A percentile compares a stretch with the other conserved stretches of the same genome.
phyloP scores from a whole-genome alignment of 257 asterid genomes.

The Eucommia ulmoides region DNA sequence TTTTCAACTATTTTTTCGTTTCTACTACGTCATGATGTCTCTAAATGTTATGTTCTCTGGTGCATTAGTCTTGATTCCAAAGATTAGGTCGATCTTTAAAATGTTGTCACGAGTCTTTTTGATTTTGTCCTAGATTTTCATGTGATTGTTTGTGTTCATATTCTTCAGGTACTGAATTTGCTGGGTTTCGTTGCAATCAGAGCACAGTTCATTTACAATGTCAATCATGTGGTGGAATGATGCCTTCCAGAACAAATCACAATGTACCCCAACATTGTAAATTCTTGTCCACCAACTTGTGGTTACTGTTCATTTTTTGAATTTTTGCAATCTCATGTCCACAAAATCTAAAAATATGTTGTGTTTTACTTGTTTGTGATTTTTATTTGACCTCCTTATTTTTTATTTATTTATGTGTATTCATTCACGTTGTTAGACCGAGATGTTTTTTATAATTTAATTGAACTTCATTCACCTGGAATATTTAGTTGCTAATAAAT shows the following conservation, averaged over 20 bases:
- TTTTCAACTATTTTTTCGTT: no score
- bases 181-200: slow-evolving; percentile 64
- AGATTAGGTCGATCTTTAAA: no score
- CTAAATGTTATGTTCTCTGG: no score
- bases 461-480: no score
- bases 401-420: no score
- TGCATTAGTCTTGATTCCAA: no score
- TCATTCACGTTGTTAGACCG: no score
- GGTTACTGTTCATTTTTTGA: slow-evolving; percentile 4
- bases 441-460: no score
- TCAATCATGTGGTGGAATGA: slow-evolving; percentile 85
- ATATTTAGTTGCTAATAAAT: no score
- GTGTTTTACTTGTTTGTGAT: neutral
- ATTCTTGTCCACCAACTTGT: slow-evolving; percentile 6
- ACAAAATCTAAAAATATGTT: neutral
- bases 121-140: no score
- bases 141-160: slow-evolving; percentile 5
- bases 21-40: no score
- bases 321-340: slow-evolving; percentile 1
- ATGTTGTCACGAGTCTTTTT: no score
- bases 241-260: slow-evolving; percentile 68
- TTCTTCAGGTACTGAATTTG: slow-evolving; percentile 44
- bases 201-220: slow-evolving; percentile 88
- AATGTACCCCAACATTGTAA: slow-evolving; percentile 75
- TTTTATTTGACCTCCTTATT: neutral